Percentiles rank a stretch among this genome's conserved stretches.
phyloP scores from a whole-genome alignment of 2,329 filamentous ascomycete genomes.

The Akanthomyces lecanii region DNA sequence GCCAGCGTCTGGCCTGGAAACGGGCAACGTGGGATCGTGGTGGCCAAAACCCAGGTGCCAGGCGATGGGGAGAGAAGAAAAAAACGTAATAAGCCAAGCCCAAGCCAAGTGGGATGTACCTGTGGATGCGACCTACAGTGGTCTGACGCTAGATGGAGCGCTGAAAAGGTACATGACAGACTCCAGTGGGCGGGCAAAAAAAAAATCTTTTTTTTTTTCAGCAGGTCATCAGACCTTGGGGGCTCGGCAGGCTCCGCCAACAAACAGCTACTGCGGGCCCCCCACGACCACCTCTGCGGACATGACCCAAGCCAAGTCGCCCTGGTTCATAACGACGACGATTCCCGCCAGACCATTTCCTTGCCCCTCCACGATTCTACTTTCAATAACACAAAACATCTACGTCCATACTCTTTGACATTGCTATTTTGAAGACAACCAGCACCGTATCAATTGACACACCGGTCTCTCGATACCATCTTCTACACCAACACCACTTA shows the following conservation, averaged over 20 bases:
- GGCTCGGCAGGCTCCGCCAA: constrained; percentile 7
- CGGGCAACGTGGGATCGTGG: background rate
- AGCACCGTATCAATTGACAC: background rate
- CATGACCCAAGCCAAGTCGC: background rate
- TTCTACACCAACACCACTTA: constrained; percentile 40
- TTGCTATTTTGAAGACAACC: background rate
- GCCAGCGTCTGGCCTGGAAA: constrained; percentile 1
- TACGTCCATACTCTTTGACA: background rate
- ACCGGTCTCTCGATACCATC: background rate
- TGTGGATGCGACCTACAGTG: constrained; percentile 4
- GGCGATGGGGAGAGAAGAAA: background rate
- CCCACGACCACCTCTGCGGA: background rate
- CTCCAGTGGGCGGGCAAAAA: background rate
- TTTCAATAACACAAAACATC: background rate
- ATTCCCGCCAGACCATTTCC: background rate
- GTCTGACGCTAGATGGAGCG: background rate
- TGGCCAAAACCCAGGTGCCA: background rate
- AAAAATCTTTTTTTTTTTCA: background rate
- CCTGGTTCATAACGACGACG: constrained; percentile 3
- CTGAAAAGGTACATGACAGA: background rate
- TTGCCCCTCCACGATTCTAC: background rate
- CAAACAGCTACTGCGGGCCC: constrained; percentile 10
- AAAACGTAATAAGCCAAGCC: background rate
- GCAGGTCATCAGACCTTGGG: background rate
- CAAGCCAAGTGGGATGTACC: background rate